These are phyloP conservation scores for Pisolithus microcarpus DNA, from an alignment of 768 basidiomycete genomes.

Conservation along the genomic window DNA sequence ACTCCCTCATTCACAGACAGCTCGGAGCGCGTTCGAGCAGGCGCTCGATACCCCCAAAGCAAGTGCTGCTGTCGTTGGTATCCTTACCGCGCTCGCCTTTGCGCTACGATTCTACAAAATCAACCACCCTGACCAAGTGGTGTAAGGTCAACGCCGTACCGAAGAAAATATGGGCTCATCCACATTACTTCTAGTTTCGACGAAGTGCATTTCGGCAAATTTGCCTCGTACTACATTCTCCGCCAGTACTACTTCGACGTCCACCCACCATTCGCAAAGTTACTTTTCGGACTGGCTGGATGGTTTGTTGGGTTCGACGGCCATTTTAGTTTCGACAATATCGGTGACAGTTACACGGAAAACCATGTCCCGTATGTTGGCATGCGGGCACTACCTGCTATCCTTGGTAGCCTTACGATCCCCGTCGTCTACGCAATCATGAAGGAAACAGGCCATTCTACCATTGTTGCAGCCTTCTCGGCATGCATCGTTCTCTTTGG, in stretches of 20 bases:
- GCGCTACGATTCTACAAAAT: constrained; percentile 90
- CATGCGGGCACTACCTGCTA: constrained; percentile 86
- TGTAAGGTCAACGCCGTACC: constrained; percentile 45
- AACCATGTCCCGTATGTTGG: constrained; percentile 91
- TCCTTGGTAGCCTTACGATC: constrained; percentile 84
- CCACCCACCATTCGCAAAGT: constrained; percentile 94
- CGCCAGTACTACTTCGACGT: constrained; percentile 99
- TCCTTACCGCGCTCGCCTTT: constrained; percentile 71
- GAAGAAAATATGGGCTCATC: constrained; percentile 4
- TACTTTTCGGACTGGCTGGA: constrained; percentile 88
- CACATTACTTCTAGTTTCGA: constrained; percentile 59
- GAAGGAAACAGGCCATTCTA: constrained; percentile 96
- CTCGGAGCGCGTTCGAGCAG: constrained; percentile 54
- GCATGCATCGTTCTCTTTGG: constrained; percentile 83
- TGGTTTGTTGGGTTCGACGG: constrained; percentile 98
- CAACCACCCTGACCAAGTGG: constrained; percentile 89
- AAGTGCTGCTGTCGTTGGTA: constrained; percentile 53
- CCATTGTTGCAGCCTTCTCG: constrained; percentile 84
- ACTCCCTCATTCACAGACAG: constrained; percentile 33
- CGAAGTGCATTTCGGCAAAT: constrained; percentile 98
- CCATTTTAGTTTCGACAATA: constrained; percentile 87
- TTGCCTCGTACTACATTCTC: constrained; percentile 87
- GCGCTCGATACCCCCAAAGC: constrained; percentile 55
- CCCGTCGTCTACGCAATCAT: constrained; percentile 93
- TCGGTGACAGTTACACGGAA: constrained; percentile 86